Evolutionary conservation across 1,284 basidiomycete species (phyloP).

Genomic region (Naganishia cerealis): DNA sequence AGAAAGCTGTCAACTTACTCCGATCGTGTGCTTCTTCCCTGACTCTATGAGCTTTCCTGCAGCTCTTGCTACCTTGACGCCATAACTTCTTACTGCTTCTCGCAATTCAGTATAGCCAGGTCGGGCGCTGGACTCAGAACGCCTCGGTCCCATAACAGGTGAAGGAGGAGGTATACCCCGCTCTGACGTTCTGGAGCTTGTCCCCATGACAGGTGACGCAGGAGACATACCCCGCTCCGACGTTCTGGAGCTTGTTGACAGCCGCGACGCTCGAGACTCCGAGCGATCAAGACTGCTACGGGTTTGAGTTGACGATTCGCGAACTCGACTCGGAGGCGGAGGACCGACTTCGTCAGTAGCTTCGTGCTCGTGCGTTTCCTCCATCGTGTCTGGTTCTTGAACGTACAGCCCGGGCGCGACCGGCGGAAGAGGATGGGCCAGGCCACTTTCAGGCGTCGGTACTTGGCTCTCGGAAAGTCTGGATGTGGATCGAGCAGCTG

Average conservation of each 20-base stretch:
- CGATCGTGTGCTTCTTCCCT: constrained; percentile 71
- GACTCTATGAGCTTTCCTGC: constrained; percentile 69
- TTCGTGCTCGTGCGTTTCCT: constrained; percentile 23
- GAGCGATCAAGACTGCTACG: constrained; percentile 36
- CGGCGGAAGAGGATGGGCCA: constrained; percentile 22
- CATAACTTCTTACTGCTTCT: constrained; percentile 69
- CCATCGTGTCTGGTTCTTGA: constrained; percentile 23
- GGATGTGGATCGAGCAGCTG: constrained; percentile 1
- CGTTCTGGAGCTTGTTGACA: constrained; percentile 21
- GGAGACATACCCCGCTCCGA: constrained; percentile 24
- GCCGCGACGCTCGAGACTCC: constrained; percentile 36
- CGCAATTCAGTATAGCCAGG: constrained; percentile 63
- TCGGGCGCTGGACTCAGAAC: constrained; percentile 32
- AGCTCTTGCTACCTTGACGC: constrained; percentile 69
- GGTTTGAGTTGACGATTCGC: constrained; percentile 24
- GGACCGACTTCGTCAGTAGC: constrained; percentile 34
- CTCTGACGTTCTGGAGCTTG: constrained; percentile 14
- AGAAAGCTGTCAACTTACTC: constrained; percentile 49
- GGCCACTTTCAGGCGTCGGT: constrained; percentile 28
- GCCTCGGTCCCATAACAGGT: constrained; percentile 21
- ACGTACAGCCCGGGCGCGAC: constrained; percentile 15
- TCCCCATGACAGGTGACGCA: constrained; percentile 26
- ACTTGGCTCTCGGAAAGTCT: neutral
- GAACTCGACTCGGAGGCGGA: constrained; percentile 40
- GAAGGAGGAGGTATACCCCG: constrained; percentile 26